Conservation (phyloP, 1,139 yeast species). For the Magnusiomyces fungicola region DNA sequence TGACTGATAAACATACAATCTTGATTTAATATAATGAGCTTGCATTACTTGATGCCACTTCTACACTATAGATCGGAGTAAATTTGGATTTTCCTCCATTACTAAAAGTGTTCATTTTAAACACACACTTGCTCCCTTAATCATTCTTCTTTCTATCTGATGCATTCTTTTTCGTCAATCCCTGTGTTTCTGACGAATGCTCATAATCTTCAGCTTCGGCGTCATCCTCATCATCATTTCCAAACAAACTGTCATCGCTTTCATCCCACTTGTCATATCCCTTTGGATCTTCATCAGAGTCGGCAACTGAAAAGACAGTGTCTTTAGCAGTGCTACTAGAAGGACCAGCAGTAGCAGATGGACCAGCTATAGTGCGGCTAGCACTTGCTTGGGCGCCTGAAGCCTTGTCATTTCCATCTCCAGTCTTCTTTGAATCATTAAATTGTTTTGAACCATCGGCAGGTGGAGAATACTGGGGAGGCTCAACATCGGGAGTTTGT, state of each 20-base stretch:
- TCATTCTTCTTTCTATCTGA: background rate
- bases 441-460: background rate
- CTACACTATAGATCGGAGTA: no score
- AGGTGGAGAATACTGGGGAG: constrained; percentile 14
- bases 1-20: no score
- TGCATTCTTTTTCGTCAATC: constrained; percentile 3
- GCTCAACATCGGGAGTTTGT: no score
- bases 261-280: constrained; percentile 21
- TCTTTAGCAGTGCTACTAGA: constrained; percentile 5
- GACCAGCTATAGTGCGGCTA: background rate
- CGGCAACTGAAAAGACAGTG: constrained; percentile 21
- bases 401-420: constrained; percentile 3
- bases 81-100: no score
- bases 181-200: constrained; percentile 4
- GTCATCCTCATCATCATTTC: constrained; percentile 18
- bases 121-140: no score
- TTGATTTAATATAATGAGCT: no score
- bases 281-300: constrained; percentile 16
- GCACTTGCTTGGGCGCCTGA: constrained; percentile 1
- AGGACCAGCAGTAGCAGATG: background rate
- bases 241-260: constrained; percentile 16
- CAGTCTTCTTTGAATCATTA: background rate
- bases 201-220: constrained; percentile 12
- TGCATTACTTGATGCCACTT: no score
- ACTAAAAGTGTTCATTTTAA: no score